A percentile compares a stretch with the other conserved stretches of the same genome.
These are phyloP conservation scores for Puccinia triticina DNA, from an alignment of 1,284 basidiomycete species.

Conservation along the genomic window DNA sequence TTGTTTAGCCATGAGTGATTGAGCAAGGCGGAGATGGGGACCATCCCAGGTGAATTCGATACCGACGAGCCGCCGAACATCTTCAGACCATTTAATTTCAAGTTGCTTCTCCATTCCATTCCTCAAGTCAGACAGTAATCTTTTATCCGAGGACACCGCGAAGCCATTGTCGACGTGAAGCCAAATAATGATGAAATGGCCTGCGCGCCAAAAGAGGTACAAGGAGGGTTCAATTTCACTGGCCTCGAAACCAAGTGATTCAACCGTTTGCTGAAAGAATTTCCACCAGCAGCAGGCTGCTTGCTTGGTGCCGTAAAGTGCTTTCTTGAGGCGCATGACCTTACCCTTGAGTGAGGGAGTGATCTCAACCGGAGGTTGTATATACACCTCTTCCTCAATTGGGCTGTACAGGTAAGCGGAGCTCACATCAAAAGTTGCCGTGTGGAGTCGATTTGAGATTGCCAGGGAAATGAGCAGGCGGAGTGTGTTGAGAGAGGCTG, in stretches of 20 bases:
- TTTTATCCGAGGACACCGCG: background rate
- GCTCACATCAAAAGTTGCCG: too few relatives aligned
- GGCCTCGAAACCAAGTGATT: background rate
- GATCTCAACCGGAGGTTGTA: too few relatives aligned
- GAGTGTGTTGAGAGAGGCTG: slow-evolving; percentile 20
- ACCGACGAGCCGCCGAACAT: background rate
- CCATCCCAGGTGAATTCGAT: background rate
- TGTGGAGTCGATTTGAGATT: too few relatives aligned
- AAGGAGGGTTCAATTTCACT: background rate
- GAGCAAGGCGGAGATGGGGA: background rate
- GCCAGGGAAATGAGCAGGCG: background rate
- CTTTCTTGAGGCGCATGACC: too few relatives aligned
- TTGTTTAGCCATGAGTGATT: background rate
- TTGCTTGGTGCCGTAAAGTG: too few relatives aligned
- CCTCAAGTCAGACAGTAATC: background rate
- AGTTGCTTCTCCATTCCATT: background rate
- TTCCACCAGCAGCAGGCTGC: too few relatives aligned
- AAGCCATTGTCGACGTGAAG: slow-evolving; percentile 30
- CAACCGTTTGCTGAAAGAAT: background rate
- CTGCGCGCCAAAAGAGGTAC: background rate
- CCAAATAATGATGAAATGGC: too few relatives aligned
- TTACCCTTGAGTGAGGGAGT: too few relatives aligned
- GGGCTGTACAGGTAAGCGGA: too few relatives aligned
- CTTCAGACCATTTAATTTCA: slow-evolving; percentile 10
- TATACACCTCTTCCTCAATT: too few relatives aligned